Evolutionary conservation across 2,329 filamentous ascomycete genomes (phyloP), one percentile per base, ranked within the genome.

Genomic region (Pezicula carpinea): DNA sequence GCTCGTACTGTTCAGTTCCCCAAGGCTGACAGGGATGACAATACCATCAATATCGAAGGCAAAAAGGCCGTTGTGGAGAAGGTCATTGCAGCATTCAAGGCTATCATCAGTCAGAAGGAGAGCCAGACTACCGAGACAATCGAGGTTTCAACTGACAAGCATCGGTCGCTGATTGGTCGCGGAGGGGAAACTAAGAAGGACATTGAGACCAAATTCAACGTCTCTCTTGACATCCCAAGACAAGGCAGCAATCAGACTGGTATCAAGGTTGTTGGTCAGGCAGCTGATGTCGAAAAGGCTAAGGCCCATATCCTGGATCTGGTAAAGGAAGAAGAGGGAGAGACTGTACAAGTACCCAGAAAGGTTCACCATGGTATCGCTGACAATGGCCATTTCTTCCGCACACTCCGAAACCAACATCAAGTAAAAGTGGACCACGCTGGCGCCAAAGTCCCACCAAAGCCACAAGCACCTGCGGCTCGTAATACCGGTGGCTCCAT

Each of bases 1-100:
- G 88, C 90, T 43, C 87, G 92, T 53, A 89, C 92, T 59, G 89
- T 99, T 50, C 90, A 92, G 66, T 97, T 99, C 75, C 93, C 93
- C 48, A 90, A 91, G 65, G 84, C 88, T 55, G 91, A 95, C 48
- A 80, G 85, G 44, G 84, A 87, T 50, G 89, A 87, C 38, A 89
- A 86, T 62, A 79, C 78, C 21, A 96, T 99, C 68, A 91, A 86
- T 64, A 75, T 99, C 5, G 91, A 96, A 69, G 93, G 93, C 23
- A 85, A 86, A 40, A 83, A 81, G 52, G 82, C 83, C 33, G 75
- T 99, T 19, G 92, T 97, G 2, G 86, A 96, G 59, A 95, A 89
- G 70, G 95, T 99, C 58, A 76, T 92, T 60, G 77, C 83, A 44
- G 79, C 87, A 21, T 95, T 99, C 58, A 72, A 93, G 62, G 77